Percentiles rank a stretch among this genome's conserved stretches.
These are phyloP conservation scores for Enterocytospora artemiae DNA, from an alignment of 371 early-diverging fungal genomes.

Conservation along the genomic window DNA sequence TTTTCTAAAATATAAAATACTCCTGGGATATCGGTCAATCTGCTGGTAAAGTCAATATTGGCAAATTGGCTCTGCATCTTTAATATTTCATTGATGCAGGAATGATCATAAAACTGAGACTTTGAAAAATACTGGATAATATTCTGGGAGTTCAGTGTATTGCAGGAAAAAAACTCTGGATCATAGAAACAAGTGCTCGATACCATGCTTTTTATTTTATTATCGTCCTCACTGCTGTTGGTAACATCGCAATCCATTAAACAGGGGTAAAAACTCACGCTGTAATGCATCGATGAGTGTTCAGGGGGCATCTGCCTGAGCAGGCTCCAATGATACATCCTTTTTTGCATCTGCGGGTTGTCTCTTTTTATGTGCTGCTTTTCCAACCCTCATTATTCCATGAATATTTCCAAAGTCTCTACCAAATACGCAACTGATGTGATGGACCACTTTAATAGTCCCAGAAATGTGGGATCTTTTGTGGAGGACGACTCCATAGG, in stretches of 20 bases:
- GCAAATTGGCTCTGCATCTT: slow-evolving; percentile 90
- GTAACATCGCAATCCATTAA: neutral
- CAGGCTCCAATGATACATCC: too few relatives aligned
- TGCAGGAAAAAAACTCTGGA: slow-evolving; percentile 40
- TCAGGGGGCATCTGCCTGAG: too few relatives aligned
- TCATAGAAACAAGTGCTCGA: slow-evolving; percentile 53
- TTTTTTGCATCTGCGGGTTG: neutral
- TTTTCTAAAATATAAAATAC: slow-evolving; percentile 31
- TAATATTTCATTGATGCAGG: slow-evolving; percentile 80
- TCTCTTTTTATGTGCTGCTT: neutral
- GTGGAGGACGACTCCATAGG: slow-evolving; percentile 74
- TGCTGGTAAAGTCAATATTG: slow-evolving; percentile 61
- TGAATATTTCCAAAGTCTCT: slow-evolving; percentile 13
- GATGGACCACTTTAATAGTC: slow-evolving; percentile 80
- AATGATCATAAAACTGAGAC: slow-evolving; percentile 86
- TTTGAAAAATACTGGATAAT: slow-evolving; percentile 80
- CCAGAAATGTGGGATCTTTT: slow-evolving; percentile 88
- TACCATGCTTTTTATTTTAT: slow-evolving; percentile 28
- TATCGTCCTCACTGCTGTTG: neutral
- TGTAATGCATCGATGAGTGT: too few relatives aligned
- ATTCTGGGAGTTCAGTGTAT: slow-evolving; percentile 60
- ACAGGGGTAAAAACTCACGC: too few relatives aligned
- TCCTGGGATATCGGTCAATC: slow-evolving; percentile 24
- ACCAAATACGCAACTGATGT: slow-evolving; percentile 60
- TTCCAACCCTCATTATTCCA: neutral